Percentiles rank a stretch among this genome's conserved stretches.
These are phyloP conservation scores for Psilocybe sp. DNA, from an alignment of 768 basidiomycete species.

Conservation along the genomic window DNA sequence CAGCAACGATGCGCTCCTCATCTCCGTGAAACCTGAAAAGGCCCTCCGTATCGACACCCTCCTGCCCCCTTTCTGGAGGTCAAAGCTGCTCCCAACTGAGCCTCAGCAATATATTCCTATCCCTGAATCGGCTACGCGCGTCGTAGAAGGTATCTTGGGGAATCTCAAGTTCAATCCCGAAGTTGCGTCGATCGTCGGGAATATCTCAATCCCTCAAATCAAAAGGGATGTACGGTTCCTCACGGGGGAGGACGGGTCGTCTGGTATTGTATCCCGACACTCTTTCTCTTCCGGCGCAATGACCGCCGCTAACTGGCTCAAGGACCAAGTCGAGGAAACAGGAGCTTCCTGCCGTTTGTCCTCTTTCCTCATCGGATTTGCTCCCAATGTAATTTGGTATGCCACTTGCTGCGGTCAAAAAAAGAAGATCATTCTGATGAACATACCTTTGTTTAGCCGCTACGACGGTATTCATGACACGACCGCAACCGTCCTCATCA, in stretches of 20 bases:
- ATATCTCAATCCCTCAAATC: slow-evolving; percentile 66
- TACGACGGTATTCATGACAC: slow-evolving; percentile 56
- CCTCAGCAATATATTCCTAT: slow-evolving; percentile 56
- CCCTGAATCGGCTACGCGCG: slow-evolving; percentile 47
- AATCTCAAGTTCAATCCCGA: slow-evolving; percentile 65
- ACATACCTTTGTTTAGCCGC: slow-evolving; percentile 36
- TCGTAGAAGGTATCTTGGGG: slow-evolving; percentile 55
- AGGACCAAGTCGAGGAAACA: slow-evolving; percentile 63
- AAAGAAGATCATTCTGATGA: not conserved
- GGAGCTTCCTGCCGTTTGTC: slow-evolving; percentile 73
- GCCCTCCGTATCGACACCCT: slow-evolving; percentile 52
- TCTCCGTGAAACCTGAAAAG: slow-evolving; percentile 42
- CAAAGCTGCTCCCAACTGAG: slow-evolving; percentile 52
- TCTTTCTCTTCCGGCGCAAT: slow-evolving; percentile 70
- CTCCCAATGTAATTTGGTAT: slow-evolving; percentile 88
- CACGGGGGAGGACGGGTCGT: slow-evolving; percentile 78
- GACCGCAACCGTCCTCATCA: slow-evolving; percentile 67
- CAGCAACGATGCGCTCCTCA: slow-evolving; percentile 41
- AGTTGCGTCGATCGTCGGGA: slow-evolving; percentile 65
- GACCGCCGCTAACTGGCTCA: slow-evolving; percentile 73
- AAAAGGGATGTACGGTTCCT: slow-evolving; percentile 73
- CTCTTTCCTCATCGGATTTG: slow-evolving; percentile 67
- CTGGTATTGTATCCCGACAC: slow-evolving; percentile 76
- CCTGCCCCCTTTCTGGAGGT: slow-evolving; percentile 75
- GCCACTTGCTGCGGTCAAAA: slow-evolving; percentile 10